These are phyloP conservation scores for Yarrowia sp. DNA, from an alignment of 805 yeast species.

Conservation along the genomic window DNA sequence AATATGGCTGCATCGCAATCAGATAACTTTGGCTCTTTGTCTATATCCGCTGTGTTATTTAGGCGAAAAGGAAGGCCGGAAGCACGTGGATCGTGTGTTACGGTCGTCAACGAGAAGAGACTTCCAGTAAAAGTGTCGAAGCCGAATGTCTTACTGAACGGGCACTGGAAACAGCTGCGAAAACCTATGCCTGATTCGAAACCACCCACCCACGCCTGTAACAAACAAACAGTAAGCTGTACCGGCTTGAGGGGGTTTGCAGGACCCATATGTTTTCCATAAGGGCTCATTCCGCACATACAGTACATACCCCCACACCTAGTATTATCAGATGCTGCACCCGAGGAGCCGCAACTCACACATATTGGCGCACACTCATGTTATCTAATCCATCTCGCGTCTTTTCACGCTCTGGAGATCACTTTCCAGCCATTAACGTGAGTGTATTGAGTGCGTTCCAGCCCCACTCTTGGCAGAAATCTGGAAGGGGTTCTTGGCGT, in stretches of 20 bases:
- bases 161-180: too few species aligned
- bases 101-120: too few species aligned
- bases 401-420: not conserved
- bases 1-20: conserved; percentile 2
- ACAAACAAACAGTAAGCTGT: not conserved
- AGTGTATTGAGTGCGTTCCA: not conserved
- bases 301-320: not conserved
- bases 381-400: conserved; percentile 23
- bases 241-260: not conserved
- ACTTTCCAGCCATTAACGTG: not conserved
- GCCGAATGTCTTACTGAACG: not conserved
- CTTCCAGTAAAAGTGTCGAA: not conserved
- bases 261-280: not conserved
- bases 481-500: conserved; percentile 7
- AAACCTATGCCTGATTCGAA: not conserved
- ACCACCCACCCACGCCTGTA: not conserved
- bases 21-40: conserved; percentile 26
- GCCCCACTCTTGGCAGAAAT: conserved; percentile 27
- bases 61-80: not conserved
- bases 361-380: not conserved
- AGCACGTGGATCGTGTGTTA: conserved; percentile 5
- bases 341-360: not conserved
- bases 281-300: not conserved
- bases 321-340: not conserved
- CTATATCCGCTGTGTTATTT: not conserved